phyloP scores from a whole-genome alignment of 176 grass and related monocot genomes.

The Secale cereale region DNA sequence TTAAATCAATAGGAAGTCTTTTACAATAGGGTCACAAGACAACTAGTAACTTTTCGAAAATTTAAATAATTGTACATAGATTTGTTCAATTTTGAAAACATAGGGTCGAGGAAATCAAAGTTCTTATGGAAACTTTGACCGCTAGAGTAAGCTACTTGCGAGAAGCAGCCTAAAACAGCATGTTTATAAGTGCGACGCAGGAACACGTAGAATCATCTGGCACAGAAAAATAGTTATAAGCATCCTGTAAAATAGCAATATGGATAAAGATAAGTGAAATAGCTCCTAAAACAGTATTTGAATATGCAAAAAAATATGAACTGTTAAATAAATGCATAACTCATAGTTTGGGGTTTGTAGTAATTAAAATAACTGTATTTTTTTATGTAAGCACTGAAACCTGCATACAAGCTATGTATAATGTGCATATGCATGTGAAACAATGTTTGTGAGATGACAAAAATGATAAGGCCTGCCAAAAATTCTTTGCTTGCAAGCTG shows the following conservation, averaged over 20 bases:
- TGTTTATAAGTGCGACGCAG: slow-evolving; percentile 53
- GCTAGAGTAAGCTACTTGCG: slow-evolving; percentile 40
- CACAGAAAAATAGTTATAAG: slow-evolving; percentile 71
- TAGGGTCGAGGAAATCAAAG: slow-evolving; percentile 29
- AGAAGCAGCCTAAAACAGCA: slow-evolving; percentile 57
- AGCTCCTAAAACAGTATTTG: slow-evolving; percentile 26
- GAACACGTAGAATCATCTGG: slow-evolving; percentile 74
- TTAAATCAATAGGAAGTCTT: slow-evolving; percentile 50
- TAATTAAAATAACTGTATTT: slow-evolving; percentile 16
- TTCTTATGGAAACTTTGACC: slow-evolving; percentile 43
- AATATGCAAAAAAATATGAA: not conserved
- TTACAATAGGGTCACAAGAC: slow-evolving; percentile 52
- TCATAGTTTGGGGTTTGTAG: not conserved
- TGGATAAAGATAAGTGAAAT: slow-evolving; percentile 58
- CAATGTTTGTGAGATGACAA: not conserved
- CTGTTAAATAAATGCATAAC: not conserved
- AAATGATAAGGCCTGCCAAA: not conserved
- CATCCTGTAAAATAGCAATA: slow-evolving; percentile 66
- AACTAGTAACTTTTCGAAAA: slow-evolving; percentile 30
- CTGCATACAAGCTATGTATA: not conserved
- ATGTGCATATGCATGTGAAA: slow-evolving; percentile 5
- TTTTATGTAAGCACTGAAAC: not conserved
- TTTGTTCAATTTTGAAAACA: slow-evolving; percentile 49
- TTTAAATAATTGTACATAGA: slow-evolving; percentile 45
- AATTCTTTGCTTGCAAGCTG: not conserved